These are phyloP conservation scores for Prinsepia uniflora DNA, from an alignment of 306 rosid species.

Conservation along the genomic window DNA sequence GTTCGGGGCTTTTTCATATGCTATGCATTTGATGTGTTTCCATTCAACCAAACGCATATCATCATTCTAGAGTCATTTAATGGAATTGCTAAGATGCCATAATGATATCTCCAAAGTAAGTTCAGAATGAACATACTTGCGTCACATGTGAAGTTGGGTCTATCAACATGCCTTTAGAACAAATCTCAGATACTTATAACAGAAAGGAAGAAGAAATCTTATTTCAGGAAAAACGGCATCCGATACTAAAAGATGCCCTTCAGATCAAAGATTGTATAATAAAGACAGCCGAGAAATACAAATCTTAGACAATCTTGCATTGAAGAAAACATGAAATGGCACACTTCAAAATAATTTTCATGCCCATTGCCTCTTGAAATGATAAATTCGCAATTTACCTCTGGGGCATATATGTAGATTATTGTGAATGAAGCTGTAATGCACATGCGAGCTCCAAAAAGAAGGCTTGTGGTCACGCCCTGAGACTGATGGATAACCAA, in stretches of 20 bases:
- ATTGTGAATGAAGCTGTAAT: conserved; percentile 81
- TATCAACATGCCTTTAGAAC: not conserved
- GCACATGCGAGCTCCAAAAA: conserved; percentile 97
- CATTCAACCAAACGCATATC: not conserved
- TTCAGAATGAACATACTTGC: not conserved
- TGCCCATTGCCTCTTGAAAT: not conserved
- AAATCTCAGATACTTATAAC: not conserved
- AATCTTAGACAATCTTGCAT: not conserved
- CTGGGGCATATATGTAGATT: conserved; percentile 92
- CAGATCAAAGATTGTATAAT: not conserved
- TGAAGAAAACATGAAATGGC: conserved; percentile 1
- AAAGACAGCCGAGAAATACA: not conserved
- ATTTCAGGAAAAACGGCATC: not conserved
- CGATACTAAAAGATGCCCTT: not conserved
- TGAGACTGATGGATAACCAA: conserved; percentile 55
- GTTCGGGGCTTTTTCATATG: not conserved
- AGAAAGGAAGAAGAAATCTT: not conserved
- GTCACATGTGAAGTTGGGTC: not conserved
- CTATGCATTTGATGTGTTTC: not conserved
- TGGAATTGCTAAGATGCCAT: not conserved
- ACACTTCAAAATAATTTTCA: not conserved
- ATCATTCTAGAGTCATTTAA: not conserved
- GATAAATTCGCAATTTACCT: conserved; percentile 46
- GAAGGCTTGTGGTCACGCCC: conserved; percentile 63
- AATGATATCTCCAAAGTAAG: not conserved